Evolutionary conservation across 2,329 filamentous ascomycete genomes (phyloP), one percentile per base, ranked within the genome.

Genomic region (Lizonia empirigonia): DNA sequence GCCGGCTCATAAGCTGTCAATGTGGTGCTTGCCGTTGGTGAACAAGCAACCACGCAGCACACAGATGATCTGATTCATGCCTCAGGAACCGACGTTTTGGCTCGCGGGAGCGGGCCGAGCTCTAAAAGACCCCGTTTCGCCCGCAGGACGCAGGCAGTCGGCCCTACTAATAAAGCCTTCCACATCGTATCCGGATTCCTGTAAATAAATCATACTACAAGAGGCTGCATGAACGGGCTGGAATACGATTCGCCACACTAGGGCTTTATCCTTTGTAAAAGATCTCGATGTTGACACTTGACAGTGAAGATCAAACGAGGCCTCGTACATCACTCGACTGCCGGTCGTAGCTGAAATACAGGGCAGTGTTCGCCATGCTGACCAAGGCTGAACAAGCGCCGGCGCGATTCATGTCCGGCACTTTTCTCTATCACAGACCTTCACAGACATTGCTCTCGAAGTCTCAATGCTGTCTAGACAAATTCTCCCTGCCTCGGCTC

Each of bases 91-190:
- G 49, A 44, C 36, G 18, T 52, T 38, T 46, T 52, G 49, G 49
- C 49, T 47, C 49, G 27, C 49, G 49, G 49, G 49, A 52, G 49
- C 49, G 49, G 49, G 49, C 49, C 49, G 49, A 52, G 42, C 41
- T 52, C 26, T 52, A 42, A 52, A 42, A 52, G 49, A 52, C 38
- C 42, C 49, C 49, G 41, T 45, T 32, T 41, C 36, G 33, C 38
- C 39, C 47, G 37, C 30, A 49, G 46, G 22, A 49, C 32, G 46
- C 39, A 41, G 19, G 26, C 37, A 41, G 27, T 52, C 49, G 49
- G 49, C 27, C 49, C 49, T 42, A 37, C 18, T 51, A 4, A 24
- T 34, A 16, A 45, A 40, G 35, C 23, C 29, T 40, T 41, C 19
- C 12, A 40, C 8, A 1, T 19, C 32, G 10, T 44, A n/a, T 24